Conservation (phyloP, 257 asterid species). For the Solanum pimpinellifolium region DNA sequence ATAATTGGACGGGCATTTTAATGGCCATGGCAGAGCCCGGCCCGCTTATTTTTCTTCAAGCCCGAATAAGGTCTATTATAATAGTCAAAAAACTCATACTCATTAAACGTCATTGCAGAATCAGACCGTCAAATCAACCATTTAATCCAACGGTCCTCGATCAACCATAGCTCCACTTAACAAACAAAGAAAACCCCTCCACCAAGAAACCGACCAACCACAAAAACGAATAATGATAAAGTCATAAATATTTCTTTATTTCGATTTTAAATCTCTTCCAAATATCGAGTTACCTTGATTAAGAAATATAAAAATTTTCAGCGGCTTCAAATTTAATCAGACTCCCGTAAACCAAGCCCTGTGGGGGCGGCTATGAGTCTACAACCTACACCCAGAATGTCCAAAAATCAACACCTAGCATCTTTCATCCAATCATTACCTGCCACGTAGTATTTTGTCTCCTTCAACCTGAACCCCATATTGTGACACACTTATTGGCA, state of each 20-base stretch:
- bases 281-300: rapidly evolving
- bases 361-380: conserved; percentile 8
- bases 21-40: not conserved
- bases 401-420: conserved; percentile 29
- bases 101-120: not conserved
- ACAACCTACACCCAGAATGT: conserved; percentile 21
- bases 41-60: not conserved
- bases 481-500: conserved; percentile 5
- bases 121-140: conserved; percentile 1
- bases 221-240: not conserved
- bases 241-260: rapidly evolving
- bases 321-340: too few relatives aligned
- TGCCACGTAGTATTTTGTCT: conserved; percentile 10
- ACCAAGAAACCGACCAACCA: conserved; percentile 33
- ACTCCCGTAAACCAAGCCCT: not conserved
- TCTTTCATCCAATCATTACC: not conserved
- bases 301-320: rapidly evolving
- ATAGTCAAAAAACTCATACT: not conserved
- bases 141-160: conserved; percentile 12
- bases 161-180: not conserved
- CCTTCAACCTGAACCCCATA: conserved; percentile 9
- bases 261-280: rapidly evolving
- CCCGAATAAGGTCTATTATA: not conserved
- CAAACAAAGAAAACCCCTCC: conserved; percentile 27
- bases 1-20: not conserved